Conservation (phyloP, 768 basidiomycete species). For the Chlorophyllum brunneum region DNA sequence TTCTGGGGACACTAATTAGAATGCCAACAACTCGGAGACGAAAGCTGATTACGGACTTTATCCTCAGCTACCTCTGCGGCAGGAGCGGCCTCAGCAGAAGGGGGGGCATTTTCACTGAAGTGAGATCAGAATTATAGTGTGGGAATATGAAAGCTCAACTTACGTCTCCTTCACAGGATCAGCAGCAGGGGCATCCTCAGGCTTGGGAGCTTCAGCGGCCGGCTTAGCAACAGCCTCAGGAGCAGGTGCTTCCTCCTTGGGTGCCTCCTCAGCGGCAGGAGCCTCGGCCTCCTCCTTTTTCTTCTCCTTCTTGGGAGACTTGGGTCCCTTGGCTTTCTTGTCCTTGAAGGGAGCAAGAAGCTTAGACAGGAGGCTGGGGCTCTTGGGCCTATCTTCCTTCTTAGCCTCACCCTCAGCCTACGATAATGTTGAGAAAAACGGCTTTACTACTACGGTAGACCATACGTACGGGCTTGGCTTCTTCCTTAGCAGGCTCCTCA, state of each 20-base stretch:
- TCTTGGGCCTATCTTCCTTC: conserved; percentile 82
- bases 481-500: conserved; percentile 35
- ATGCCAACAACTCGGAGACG: not conserved
- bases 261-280: conserved; percentile 38
- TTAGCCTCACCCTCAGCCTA: conserved; percentile 50
- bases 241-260: conserved; percentile 44
- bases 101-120: conserved; percentile 28
- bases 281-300: conserved; percentile 68
- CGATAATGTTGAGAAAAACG: conserved; percentile 12
- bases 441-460: not conserved
- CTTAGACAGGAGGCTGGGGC: conserved; percentile 72
- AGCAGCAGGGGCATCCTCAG: conserved; percentile 39
- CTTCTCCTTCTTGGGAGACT: conserved; percentile 80
- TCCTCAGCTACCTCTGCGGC: conserved; percentile 56
- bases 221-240: conserved; percentile 34
- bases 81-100: conserved; percentile 39
- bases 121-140: conserved; percentile 1
- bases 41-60: conserved; percentile 37
- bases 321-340: conserved; percentile 65
- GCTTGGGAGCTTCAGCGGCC: conserved; percentile 37
- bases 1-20: not conserved
- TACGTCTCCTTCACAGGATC: conserved; percentile 75
- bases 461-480: conserved; percentile 36
- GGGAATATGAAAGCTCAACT: conserved; percentile 22
- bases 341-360: conserved; percentile 81